These are phyloP conservation scores for Trichosanthes cucumerina DNA, from an alignment of 306 rosid species.

Conservation along the genomic window DNA sequence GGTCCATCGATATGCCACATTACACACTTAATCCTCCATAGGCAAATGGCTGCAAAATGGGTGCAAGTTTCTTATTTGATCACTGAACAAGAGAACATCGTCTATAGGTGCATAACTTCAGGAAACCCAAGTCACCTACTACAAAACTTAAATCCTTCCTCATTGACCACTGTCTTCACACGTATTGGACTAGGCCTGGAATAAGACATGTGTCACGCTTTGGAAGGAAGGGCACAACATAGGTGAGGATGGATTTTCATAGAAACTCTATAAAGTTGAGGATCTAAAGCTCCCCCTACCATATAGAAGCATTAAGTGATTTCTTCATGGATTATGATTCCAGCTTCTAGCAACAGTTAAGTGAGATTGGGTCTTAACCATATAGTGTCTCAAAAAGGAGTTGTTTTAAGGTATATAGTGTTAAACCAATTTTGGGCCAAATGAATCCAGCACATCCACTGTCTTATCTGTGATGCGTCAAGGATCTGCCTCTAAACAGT, in stretches of 20 bases:
- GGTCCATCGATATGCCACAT: not conserved
- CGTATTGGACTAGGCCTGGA: not conserved
- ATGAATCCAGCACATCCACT: not conserved
- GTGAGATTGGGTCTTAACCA: not conserved
- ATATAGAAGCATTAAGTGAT: not conserved
- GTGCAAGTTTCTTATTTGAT: not conserved
- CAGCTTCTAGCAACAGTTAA: not conserved
- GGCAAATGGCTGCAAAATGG: not conserved
- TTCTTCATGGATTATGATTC: not conserved
- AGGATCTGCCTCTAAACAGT: not conserved
- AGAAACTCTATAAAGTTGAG: not conserved
- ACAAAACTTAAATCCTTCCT: constrained; percentile 10
- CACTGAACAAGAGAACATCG: not conserved
- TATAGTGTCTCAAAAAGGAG: not conserved
- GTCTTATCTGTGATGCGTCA: not conserved
- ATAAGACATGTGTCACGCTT: not conserved
- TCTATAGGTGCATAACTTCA: not conserved
- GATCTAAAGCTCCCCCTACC: not conserved
- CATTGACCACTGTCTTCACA: constrained; percentile 4
- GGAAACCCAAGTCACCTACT: not conserved
- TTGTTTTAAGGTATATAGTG: not conserved
- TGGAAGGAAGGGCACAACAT: not conserved
- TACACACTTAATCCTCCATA: not conserved
- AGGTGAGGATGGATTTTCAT: not conserved
- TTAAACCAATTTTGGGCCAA: not conserved